Evolutionary conservation across 257 asterid species (phyloP), one percentile per base, ranked within the genome.

Genomic region (Cordia subcordata): DNA sequence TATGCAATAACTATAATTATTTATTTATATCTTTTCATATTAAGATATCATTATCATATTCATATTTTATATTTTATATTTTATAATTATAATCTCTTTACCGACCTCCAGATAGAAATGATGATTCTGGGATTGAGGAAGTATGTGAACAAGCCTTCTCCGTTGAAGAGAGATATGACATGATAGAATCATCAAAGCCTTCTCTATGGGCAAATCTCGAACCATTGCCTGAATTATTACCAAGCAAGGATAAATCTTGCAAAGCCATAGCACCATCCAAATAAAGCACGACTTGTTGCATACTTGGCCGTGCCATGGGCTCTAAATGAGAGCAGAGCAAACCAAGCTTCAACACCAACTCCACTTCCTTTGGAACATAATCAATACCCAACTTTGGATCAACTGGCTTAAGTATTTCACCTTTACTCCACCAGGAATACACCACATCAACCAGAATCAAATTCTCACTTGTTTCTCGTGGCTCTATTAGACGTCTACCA

Each of bases 401-500:
- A 55, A 81, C 82, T 38, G 72, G 79, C 4, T 77, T 79, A 38
- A 81, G 63, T 27, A 79, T 55, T 35, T 65, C 40, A 9, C 88
- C 84, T 8, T 52, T 74, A 38, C 17, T 71, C 82, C 78, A 81
- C 35, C 68, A 72, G 9, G 50, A 63, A 82, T 72, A 77, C 57
- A 81, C 88, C 15, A 62, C 57, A 15, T 84, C 88, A 11, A 73
- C 76, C 77, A 84, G 61, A 14, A 79, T 65, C 13, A 70, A 16
- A 1, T 77, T 82, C 1, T 84, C 88, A 12, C 21, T 12, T 0
- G 65, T 62, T 8, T 72, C 65, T 37, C 60, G 73, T 1, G 77
- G 67, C 54, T 81, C 82, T 12, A 84, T 65, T 3, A 86, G 93
- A 68, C 93, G 72, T 15, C 91, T 76, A 9, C 95, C 95, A 11